These are phyloP conservation scores for Parastagonospora avenae DNA, from an alignment of 2,329 filamentous ascomycete species.

Conservation along the genomic window DNA sequence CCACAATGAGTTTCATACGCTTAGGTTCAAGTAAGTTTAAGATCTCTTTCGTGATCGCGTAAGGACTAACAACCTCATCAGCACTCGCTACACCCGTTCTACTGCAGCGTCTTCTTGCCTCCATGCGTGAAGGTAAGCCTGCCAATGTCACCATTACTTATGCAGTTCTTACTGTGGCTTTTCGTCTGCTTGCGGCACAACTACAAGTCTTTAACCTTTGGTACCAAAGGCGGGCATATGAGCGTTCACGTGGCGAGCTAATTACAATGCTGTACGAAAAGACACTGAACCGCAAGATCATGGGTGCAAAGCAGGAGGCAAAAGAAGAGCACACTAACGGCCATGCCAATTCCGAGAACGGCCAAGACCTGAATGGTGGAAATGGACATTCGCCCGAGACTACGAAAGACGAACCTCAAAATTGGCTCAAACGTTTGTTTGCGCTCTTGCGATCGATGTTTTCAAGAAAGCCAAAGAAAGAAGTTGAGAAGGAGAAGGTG, in stretches of 20 bases:
- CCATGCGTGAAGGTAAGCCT: slow-evolving; percentile 63
- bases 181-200: slow-evolving; percentile 68
- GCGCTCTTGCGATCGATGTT: slow-evolving; percentile 19
- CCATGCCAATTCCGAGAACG: slow-evolving; percentile 15
- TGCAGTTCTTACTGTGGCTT: slow-evolving; percentile 64
- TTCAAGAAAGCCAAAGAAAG: slow-evolving; percentile 31
- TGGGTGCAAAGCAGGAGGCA: slow-evolving; percentile 37
- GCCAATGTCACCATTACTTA: slow-evolving; percentile 67
- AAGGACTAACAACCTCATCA: slow-evolving; percentile 6
- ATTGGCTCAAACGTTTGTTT: slow-evolving; percentile 12
- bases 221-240: slow-evolving; percentile 84
- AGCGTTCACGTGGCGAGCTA: slow-evolving; percentile 82
- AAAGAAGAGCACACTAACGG: slow-evolving; percentile 32
- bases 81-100: slow-evolving; percentile 65
- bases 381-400: slow-evolving; percentile 10
- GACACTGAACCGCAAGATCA: slow-evolving; percentile 68
- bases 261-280: slow-evolving; percentile 86
- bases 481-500: slow-evolving; percentile 48
- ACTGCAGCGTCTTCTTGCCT: slow-evolving; percentile 71
- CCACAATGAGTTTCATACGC: slow-evolving; percentile 67
- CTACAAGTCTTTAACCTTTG: slow-evolving; percentile 73
- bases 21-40: slow-evolving; percentile 57
- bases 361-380: slow-evolving; percentile 19
- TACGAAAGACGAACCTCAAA: neutral
- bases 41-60: neutral